A percentile compares a stretch with the other conserved stretches of the same genome.
phyloP scores from a whole-genome alignment of 345 rosid species.

The Noccaea caerulescens region DNA sequence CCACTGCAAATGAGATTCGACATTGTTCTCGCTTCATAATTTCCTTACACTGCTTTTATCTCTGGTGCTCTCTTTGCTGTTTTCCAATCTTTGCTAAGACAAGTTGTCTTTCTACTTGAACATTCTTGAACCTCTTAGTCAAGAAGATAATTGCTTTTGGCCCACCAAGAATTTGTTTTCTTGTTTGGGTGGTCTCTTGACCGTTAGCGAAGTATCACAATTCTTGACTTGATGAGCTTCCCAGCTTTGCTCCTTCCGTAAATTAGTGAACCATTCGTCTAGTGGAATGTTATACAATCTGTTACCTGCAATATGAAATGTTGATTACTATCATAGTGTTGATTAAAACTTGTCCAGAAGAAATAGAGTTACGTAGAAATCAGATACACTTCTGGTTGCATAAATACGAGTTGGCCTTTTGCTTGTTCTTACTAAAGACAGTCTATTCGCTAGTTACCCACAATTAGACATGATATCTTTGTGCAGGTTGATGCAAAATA shows the following conservation, averaged over 20 bases:
- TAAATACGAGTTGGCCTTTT: not conserved
- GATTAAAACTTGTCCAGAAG: not conserved
- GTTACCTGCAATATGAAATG: not conserved
- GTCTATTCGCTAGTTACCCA: not conserved
- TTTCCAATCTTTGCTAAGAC: not conserved
- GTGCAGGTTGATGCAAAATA: slow-evolving; percentile 5
- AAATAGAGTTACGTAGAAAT: slow-evolving; percentile 1
- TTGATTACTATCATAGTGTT: not conserved
- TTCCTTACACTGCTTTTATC: not conserved
- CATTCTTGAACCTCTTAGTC: slow-evolving; percentile 5
- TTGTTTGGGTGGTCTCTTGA: not conserved
- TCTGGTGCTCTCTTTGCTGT: not conserved
- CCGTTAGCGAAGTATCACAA: slow-evolving; percentile 15
- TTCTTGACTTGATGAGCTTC: slow-evolving; percentile 14
- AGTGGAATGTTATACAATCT: slow-evolving; percentile 11
- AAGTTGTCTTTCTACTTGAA: slow-evolving; percentile 1
- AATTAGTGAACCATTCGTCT: slow-evolving; percentile 2
- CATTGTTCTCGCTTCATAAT: slow-evolving; percentile 11
- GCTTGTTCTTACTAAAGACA: not conserved
- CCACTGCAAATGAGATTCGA: slow-evolving; percentile 13
- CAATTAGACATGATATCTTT: slow-evolving; percentile 7
- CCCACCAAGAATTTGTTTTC: slow-evolving; percentile 1
- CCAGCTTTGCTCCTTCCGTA: not conserved
- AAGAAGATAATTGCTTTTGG: slow-evolving; percentile 13
- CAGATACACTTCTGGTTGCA: not conserved